A percentile compares a stretch with the other conserved stretches of the same genome.
Conservation (phyloP, 2,329 filamentous ascomycete genomes). For the Penicillium sclerotigenum region DNA sequence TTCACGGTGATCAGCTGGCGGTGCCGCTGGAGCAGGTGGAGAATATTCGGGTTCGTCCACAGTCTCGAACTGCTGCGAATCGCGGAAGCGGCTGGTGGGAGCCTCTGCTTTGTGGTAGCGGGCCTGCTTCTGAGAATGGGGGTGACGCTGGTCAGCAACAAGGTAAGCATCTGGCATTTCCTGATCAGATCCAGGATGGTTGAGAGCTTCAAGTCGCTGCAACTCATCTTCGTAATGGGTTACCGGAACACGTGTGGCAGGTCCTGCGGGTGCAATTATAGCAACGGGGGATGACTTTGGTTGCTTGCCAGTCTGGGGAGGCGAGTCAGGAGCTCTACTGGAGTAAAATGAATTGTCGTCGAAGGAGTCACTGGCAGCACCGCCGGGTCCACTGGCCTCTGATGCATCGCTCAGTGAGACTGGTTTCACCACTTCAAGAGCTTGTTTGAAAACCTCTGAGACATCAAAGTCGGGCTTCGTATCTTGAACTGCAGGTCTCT, state of each 20-base stretch:
- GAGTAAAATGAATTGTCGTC: slow-evolving; percentile 97
- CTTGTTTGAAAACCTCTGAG: slow-evolving; percentile 68
- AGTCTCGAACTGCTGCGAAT: slow-evolving; percentile 31
- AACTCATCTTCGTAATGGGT: slow-evolving; percentile 37
- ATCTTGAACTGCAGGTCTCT: slow-evolving; percentile 51
- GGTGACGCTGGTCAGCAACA: slow-evolving; percentile 36
- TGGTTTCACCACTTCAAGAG: slow-evolving; percentile 67
- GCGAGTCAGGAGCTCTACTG: slow-evolving; percentile 78
- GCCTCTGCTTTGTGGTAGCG: slow-evolving; percentile 22
- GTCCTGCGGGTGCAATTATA: slow-evolving; percentile 31
- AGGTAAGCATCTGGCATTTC: slow-evolving; percentile 41
- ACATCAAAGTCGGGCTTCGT: slow-evolving; percentile 65
- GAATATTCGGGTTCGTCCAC: slow-evolving; percentile 50
- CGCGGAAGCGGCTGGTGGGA: slow-evolving; percentile 20
- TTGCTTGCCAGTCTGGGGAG: slow-evolving; percentile 46
- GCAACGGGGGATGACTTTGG: slow-evolving; percentile 30
- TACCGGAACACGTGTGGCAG: slow-evolving; percentile 33
- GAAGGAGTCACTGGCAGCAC: slow-evolving; percentile 70
- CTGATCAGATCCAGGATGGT: slow-evolving; percentile 36
- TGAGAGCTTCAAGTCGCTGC: slow-evolving; percentile 39
- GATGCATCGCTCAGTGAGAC: slow-evolving; percentile 55
- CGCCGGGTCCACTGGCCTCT: slow-evolving; percentile 58
- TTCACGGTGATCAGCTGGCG: slow-evolving; percentile 30
- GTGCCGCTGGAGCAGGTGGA: slow-evolving; percentile 43
- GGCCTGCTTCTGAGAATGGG: slow-evolving; percentile 31